Evolutionary conservation across 352 stramenopile species (phyloP), one percentile per base, ranked within the genome.

Genomic region (Pythium biforme): DNA sequence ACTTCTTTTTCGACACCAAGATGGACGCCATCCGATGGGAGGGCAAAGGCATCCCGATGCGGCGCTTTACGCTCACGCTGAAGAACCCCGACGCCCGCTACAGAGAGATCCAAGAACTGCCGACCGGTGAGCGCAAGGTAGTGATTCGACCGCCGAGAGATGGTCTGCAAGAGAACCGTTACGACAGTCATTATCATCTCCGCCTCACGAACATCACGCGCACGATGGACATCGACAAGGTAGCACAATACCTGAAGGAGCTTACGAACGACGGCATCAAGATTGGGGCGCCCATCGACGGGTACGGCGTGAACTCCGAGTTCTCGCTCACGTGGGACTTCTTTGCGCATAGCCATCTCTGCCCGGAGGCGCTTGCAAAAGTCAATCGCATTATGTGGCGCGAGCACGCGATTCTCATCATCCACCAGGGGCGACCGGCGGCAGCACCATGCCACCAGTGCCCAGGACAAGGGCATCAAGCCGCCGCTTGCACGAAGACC

Each of bases 351-450:
- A 27, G 10, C 1, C 20, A 26, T n/a, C 17, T 0, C 1, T 60
- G 49, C 40, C 59, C 59, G 1, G 0, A 20, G 3, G 50, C 10
- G 15, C 22, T 66, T 4, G 5, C 3, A 5, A 27, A 22, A 8
- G 31, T 59, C 14, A 58, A 66, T n/a, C 23, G 59, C 0, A 54
- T 66, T 23, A 26, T 53, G 12, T 66, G 59, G 59, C 2, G n/a
- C 3, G 43, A 25, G 0, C 49, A 59, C 12, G 26, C 39, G 17
- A 40, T 66, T 20, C 22, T 58, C 0, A 1, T 66, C 6, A 29
- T 53, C 0, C 50, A 66, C 27, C 43, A 19, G 4, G 39, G 29
- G 0, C 4, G 27, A 19, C 6, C n/a, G 4, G 22, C 23, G 1
- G 23, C 45, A 1, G n/a, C 34, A 1, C 37, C 40, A 2, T 66